A percentile compares a stretch with the other conserved stretches of the same genome.
These are phyloP conservation scores for Globisporangium splendens DNA, from an alignment of 352 stramenopile species.

Conservation along the genomic window DNA sequence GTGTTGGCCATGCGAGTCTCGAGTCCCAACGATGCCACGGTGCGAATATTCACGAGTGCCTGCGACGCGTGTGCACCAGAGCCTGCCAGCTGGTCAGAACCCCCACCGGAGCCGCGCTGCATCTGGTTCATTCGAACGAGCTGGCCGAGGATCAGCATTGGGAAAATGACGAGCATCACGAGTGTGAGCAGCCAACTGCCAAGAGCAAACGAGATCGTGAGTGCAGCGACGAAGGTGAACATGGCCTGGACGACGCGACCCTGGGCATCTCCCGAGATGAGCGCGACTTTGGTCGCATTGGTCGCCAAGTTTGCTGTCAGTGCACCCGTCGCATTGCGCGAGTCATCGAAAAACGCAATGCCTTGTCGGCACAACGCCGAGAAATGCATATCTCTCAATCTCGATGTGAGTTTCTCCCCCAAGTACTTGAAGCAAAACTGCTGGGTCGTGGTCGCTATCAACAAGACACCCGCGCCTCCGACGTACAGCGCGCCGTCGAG, in stretches of 20 bases:
- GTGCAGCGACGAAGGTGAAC: constrained; percentile 20
- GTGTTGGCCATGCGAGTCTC: constrained; percentile 17
- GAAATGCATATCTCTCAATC: constrained; percentile 49
- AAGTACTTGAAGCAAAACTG: constrained; percentile 49
- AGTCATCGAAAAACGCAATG: constrained; percentile 47
- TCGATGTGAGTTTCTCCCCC: constrained; percentile 43
- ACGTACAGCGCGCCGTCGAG: constrained; percentile 38
- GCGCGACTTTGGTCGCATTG: constrained; percentile 39
- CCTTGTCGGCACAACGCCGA: constrained; percentile 40
- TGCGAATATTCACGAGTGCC: constrained; percentile 40
- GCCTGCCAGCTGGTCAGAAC: constrained; percentile 21
- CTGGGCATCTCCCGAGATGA: constrained; percentile 42
- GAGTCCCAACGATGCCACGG: constrained; percentile 33
- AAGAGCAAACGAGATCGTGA: constrained; percentile 1
- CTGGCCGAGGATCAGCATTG: constrained; percentile 16
- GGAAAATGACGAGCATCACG: constrained; percentile 8
- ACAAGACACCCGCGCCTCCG: constrained; percentile 26
- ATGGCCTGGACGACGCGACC: constrained; percentile 40
- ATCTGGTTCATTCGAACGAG: constrained; percentile 24
- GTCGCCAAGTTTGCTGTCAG: constrained; percentile 45
- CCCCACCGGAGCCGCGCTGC: constrained; percentile 9
- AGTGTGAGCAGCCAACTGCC: constrained; percentile 10
- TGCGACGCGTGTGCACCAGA: constrained; percentile 31
- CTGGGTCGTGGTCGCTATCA: constrained; percentile 20
- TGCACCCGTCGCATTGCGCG: constrained; percentile 27